These are phyloP conservation scores for Neurospora africana DNA, from an alignment of 495 filamentous ascomycete species.

Conservation along the genomic window DNA sequence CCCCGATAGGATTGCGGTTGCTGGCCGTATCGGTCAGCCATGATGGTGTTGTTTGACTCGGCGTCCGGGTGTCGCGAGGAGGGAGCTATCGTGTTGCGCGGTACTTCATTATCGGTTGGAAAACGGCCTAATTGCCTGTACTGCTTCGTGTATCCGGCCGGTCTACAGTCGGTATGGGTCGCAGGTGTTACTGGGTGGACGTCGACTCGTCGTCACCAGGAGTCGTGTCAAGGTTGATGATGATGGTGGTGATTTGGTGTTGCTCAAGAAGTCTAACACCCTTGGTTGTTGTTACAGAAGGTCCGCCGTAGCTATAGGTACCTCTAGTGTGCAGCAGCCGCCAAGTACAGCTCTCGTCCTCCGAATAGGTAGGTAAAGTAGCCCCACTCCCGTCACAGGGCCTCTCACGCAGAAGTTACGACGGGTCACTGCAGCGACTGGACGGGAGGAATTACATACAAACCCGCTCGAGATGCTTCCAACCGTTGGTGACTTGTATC, in stretches of 20 bases:
- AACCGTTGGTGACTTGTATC: background rate
- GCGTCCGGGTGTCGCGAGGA: background rate
- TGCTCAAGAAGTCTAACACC: background rate
- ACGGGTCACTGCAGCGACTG: background rate
- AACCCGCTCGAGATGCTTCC: background rate
- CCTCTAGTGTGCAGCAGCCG: background rate
- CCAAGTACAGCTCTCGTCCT: background rate
- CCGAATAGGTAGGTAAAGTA: background rate
- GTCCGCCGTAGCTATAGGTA: background rate
- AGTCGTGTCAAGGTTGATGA: background rate
- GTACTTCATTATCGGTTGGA: constrained; percentile 12
- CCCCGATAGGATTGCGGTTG: constrained; percentile 21
- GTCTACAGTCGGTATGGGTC: background rate
- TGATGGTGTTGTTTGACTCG: constrained; percentile 9
- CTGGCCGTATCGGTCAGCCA: constrained; percentile 33
- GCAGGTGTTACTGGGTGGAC: background rate
- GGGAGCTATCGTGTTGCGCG: constrained; percentile 10
- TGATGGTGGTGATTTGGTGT: background rate
- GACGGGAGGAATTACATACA: background rate
- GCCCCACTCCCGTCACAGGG: background rate
- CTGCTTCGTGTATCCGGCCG: background rate
- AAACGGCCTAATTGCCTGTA: background rate
- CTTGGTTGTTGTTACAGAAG: background rate
- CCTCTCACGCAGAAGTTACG: background rate
- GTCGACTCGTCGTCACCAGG: background rate